Percentiles rank a stretch among this genome's conserved stretches.
Evolutionary conservation across 1,139 yeast species (phyloP).

Genomic region (Debaryomyces fabryi): DNA sequence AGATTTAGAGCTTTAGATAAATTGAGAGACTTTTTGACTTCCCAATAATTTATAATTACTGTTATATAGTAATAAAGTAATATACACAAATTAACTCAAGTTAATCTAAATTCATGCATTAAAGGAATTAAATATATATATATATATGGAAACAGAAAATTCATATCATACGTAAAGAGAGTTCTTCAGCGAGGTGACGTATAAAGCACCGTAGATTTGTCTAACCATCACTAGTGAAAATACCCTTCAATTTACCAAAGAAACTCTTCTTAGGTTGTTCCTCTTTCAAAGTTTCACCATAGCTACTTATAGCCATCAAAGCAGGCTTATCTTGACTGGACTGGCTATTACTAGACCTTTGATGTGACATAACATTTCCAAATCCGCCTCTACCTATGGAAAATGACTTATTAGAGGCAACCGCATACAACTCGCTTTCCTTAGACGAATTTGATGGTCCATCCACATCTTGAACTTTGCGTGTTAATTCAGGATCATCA

Average conservation of each 20-base stretch:
- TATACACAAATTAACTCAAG: background rate
- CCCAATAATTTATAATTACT: conserved; percentile 15
- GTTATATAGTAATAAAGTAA: background rate
- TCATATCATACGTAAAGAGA: conserved; percentile 1
- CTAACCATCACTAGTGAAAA: conserved; percentile 19
- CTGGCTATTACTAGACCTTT: conserved; percentile 15
- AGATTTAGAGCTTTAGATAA: conserved; percentile 80
- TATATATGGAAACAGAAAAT: conserved; percentile 1
- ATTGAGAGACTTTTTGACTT: conserved; percentile 58
- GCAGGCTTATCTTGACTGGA: conserved; percentile 11
- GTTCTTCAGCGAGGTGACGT: background rate
- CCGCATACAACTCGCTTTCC: conserved; percentile 37
- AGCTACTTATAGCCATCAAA: conserved; percentile 31
- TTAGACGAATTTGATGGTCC: conserved; percentile 18
- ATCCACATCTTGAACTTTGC: conserved; percentile 75
- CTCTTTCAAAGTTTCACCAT: conserved; percentile 20
- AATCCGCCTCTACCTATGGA: conserved; percentile 53
- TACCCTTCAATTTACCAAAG: conserved; percentile 34
- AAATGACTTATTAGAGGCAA: conserved; percentile 42
- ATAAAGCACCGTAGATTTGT: background rate
- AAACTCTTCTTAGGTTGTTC: conserved; percentile 30
- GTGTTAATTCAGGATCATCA: conserved; percentile 60
- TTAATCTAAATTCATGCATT: conserved; percentile 3
- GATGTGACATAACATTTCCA: conserved; percentile 43
- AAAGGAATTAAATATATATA: background rate